These are phyloP conservation scores for Magnaporthiopsis poae DNA, from an alignment of 2,329 filamentous ascomycete species.

Conservation along the genomic window DNA sequence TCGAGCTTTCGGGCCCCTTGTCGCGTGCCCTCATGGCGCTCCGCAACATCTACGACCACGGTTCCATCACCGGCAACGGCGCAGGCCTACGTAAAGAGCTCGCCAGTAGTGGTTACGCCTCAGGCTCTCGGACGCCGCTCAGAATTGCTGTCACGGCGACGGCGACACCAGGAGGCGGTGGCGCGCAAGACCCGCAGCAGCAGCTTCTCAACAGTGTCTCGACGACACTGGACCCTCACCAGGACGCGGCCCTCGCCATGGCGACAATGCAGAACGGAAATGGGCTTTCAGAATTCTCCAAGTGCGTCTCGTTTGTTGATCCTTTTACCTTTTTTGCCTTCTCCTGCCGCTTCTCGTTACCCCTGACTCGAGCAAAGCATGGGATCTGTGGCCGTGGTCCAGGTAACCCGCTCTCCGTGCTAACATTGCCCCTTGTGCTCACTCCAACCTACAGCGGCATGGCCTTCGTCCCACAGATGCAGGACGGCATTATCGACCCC, in stretches of 20 bases:
- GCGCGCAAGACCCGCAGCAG: slow-evolving; percentile 11
- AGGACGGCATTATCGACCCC: slow-evolving; percentile 13
- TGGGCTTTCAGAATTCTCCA: slow-evolving; percentile 1
- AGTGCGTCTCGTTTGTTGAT: not conserved
- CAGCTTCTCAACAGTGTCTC: slow-evolving; percentile 16
- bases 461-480: slow-evolving; percentile 29
- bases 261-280: slow-evolving; percentile 53
- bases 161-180: slow-evolving; percentile 1
- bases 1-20: slow-evolving; percentile 52
- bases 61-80: slow-evolving; percentile 40
- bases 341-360: not conserved
- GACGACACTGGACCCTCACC: slow-evolving; percentile 39
- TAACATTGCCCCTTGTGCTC: not conserved
- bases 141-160: slow-evolving; percentile 17
- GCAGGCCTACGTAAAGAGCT: slow-evolving; percentile 30
- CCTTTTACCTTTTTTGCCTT: not conserved
- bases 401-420: not conserved
- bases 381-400: not conserved
- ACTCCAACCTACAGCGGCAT: slow-evolving; percentile 17
- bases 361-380: not conserved
- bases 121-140: slow-evolving; percentile 35
- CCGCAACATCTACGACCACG: slow-evolving; percentile 58
- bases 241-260: slow-evolving; percentile 55
- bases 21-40: slow-evolving; percentile 51
- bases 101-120: slow-evolving; percentile 32